Percentiles rank a stretch among this genome's conserved stretches.
These are phyloP conservation scores for Suhomyces prunicola DNA, from an alignment of 805 yeast genomes.

Conservation along the genomic window DNA sequence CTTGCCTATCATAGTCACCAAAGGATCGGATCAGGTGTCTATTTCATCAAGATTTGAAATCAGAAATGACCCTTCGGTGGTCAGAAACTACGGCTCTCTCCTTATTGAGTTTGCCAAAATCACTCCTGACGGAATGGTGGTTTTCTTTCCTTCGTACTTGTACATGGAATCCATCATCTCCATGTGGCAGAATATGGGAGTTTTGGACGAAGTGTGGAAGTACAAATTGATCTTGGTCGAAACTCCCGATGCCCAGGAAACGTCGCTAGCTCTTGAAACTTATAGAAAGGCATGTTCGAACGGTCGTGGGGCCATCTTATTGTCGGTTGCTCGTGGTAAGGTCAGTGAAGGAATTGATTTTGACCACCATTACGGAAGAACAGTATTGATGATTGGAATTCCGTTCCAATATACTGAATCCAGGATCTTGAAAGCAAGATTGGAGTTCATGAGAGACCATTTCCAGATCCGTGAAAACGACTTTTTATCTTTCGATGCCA, in stretches of 20 bases:
- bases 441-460: constrained; percentile 90
- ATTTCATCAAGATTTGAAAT: constrained; percentile 95
- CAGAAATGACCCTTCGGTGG: constrained; percentile 96
- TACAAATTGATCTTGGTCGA: constrained; percentile 92
- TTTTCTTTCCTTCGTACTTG: constrained; percentile 93
- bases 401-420: constrained; percentile 99
- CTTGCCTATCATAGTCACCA: constrained; percentile 92
- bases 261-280: constrained; percentile 91
- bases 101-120: constrained; percentile 89
- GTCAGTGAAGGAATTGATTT: constrained; percentile 99
- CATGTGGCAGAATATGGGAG: constrained; percentile 99
- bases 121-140: constrained; percentile 98
- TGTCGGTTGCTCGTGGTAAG: constrained; percentile 98
- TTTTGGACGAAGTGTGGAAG: constrained; percentile 97
- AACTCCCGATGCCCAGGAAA: constrained; percentile 99
- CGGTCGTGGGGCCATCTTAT: constrained; percentile 94
- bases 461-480: constrained; percentile 92
- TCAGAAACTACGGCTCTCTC: constrained; percentile 91
- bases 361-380: constrained; percentile 96
- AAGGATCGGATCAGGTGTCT: constrained; percentile 97
- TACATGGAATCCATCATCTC: constrained; percentile 98
- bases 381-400: constrained; percentile 97
- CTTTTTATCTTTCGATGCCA: constrained; percentile 95
- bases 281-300: constrained; percentile 95
- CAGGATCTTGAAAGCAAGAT: constrained; percentile 88